Evolutionary conservation across 2,329 filamentous ascomycete species (phyloP).

Genomic region (Ceratocystis cubensis): DNA sequence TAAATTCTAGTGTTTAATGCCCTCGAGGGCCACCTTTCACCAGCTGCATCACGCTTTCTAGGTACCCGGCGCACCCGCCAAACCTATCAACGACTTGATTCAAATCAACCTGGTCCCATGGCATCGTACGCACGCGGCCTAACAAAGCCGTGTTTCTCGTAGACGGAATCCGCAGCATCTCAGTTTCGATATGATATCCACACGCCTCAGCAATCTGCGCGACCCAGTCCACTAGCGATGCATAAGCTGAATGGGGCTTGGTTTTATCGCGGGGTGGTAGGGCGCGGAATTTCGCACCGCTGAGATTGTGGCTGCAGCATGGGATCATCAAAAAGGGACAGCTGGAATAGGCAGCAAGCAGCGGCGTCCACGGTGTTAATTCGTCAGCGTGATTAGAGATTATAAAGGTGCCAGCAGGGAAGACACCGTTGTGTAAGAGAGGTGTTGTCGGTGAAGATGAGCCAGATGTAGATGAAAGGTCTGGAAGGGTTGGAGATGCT

Average conservation of each 20-base stretch:
- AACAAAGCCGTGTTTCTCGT: constrained; percentile 76
- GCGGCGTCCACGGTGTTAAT: constrained; percentile 87
- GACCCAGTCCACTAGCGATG: constrained; percentile 71
- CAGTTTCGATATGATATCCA: constrained; percentile 65
- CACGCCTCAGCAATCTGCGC: constrained; percentile 55
- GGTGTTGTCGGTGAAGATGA: constrained; percentile 11
- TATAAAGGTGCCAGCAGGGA: constrained; percentile 69
- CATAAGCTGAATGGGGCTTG: constrained; percentile 52
- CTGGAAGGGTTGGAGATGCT: constrained; percentile 24
- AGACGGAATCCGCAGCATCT: constrained; percentile 81
- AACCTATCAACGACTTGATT: constrained; percentile 37
- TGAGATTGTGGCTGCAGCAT: constrained; percentile 83
- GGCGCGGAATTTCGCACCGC: constrained; percentile 61
- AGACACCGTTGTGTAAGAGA: constrained; percentile 48
- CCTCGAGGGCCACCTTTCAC: constrained; percentile 37
- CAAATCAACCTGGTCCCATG: constrained; percentile 30
- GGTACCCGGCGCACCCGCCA: constrained; percentile 45
- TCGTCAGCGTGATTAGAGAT: constrained; percentile 97
- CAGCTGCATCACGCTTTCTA: constrained; percentile 48
- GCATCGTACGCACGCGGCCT: constrained; percentile 41
- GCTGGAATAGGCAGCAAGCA: constrained; percentile 62
- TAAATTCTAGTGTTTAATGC: constrained; percentile 26
- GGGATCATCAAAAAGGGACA: constrained; percentile 87
- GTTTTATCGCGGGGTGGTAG: constrained; percentile 39
- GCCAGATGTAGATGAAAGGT: not conserved